A percentile compares a stretch with the other conserved stretches of the same genome.
Conservation (phyloP, 2,329 filamentous ascomycete species). For the Diaporthe velutina region DNA sequence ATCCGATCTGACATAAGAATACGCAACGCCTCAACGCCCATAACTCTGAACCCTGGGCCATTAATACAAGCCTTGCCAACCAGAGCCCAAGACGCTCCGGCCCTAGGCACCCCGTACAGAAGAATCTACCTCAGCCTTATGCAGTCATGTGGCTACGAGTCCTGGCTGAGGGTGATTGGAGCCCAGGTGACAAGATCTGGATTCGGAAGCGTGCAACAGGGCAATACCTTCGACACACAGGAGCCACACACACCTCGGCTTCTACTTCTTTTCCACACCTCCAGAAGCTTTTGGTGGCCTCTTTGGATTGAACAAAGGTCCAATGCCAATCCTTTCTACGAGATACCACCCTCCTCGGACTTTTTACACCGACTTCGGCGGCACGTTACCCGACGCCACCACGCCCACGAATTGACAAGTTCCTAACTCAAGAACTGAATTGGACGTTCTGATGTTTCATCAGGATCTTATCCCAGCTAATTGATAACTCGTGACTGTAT, state of each 20-base stretch:
- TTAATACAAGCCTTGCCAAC: not conserved
- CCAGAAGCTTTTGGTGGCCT: not conserved
- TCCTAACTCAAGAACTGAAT: not conserved
- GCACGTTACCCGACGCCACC: not conserved
- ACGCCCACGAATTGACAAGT: slow-evolving; percentile 17
- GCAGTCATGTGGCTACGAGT: slow-evolving; percentile 1
- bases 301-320: not conserved
- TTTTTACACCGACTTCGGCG: not conserved
- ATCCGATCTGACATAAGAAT: slow-evolving; percentile 18
- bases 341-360: slow-evolving; percentile 1
- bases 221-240: slow-evolving; percentile 2
- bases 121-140: not conserved
- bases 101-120: not conserved
- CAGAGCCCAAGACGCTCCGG: not conserved
- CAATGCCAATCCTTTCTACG: not conserved
- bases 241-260: slow-evolving; percentile 5
- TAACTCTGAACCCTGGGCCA: slow-evolving; percentile 4
- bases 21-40: not conserved
- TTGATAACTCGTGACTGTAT: slow-evolving; percentile 16
- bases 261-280: not conserved
- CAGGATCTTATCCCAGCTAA: not conserved
- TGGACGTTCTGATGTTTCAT: not conserved
- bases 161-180: not conserved
- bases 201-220: slow-evolving; percentile 2
- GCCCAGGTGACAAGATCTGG: not conserved